Conservation (phyloP, 768 basidiomycete species). For the Podaxis sp. region DNA sequence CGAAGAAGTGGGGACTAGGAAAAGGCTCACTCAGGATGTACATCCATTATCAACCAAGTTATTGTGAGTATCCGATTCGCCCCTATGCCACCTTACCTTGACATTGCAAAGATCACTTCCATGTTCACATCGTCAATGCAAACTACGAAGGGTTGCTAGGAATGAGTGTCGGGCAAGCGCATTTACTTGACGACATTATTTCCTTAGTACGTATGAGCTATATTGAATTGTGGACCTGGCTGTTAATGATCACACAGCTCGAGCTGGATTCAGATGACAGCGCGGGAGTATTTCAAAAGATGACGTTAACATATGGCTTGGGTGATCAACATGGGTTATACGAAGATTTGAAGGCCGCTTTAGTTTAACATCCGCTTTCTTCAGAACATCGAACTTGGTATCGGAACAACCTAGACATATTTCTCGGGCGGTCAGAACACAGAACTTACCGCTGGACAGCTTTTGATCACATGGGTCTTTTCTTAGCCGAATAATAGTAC, state of each 20-base stretch:
- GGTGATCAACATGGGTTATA: constrained; percentile 71
- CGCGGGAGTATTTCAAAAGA: constrained; percentile 58
- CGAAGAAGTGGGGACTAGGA: constrained; percentile 65
- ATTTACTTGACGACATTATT: constrained; percentile 91
- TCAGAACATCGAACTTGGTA: not conserved
- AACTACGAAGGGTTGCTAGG: constrained; percentile 63
- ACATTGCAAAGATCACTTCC: constrained; percentile 74
- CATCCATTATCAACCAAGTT: constrained; percentile 94
- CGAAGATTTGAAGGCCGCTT: constrained; percentile 9
- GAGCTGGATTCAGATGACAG: constrained; percentile 63
- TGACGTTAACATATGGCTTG: constrained; percentile 81
- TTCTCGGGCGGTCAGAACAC: no score
- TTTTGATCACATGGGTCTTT: no score
- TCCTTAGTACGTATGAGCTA: constrained; percentile 55
- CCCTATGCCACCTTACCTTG: not conserved
- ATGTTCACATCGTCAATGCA: constrained; percentile 87
- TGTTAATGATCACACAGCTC: constrained; percentile 22
- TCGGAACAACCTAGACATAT: not conserved
- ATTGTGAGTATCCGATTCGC: constrained; percentile 58
- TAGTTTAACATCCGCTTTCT: not conserved
- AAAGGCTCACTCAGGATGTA: constrained; percentile 71
- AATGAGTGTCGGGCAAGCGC: constrained; percentile 87
- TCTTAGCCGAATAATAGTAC: no score
- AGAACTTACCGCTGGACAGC: no score
- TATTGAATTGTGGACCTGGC: not conserved